Base-by-base conservation (phyloP, 352 stramenopile species). In the Pythium graminicola region DNA sequence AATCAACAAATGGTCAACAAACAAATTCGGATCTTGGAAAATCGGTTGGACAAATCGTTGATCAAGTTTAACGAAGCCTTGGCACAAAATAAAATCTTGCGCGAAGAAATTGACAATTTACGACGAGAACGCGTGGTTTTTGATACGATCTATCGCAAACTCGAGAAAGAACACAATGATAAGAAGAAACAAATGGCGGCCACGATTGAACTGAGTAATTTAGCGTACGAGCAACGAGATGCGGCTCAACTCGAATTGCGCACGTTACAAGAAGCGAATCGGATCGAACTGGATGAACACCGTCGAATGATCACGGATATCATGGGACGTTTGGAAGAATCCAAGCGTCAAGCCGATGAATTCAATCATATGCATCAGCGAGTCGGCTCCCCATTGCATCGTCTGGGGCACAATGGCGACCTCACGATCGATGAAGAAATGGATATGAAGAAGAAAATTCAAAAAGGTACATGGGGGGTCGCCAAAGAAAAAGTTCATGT, bases 31-130 rank as follows among this genome's bases (percentile, higher is more conserved):
- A 97, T 98, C 44, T 69, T 98, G n/a, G 95, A 99, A 62, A 98
- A 97, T 68, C 81, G 91, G 1, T 73, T 99, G 33, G 94, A 99
- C 71, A 97, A 98, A 71, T 95, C 93, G 23, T 72, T 98, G 14
- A 72, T 98, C 27, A 98, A 98, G 65, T 98, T 98, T 54, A 99
- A 99, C 65, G 93, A 98, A 62, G 86, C 86, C 38, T 76, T 98
- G 7, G 86, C 89, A 13, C 70, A 92, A 29, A 98, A 98, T 65
- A 97, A 97, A 60, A 61, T 77, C 20, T 55, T 98, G 23, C 71
- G 89, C 9, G 76, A 97, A 59, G 73, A 97, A 46, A 98, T 98
- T 60, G 92, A 98, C 67, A 89, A 96, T 50, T 63, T 98, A 42
- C 73, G 93, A 23, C 75, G 87, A 14, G 93, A 98, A 62, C 78